Conservation (phyloP, 2,329 filamentous ascomycete genomes). For the Cladophialophora exuberans region DNA sequence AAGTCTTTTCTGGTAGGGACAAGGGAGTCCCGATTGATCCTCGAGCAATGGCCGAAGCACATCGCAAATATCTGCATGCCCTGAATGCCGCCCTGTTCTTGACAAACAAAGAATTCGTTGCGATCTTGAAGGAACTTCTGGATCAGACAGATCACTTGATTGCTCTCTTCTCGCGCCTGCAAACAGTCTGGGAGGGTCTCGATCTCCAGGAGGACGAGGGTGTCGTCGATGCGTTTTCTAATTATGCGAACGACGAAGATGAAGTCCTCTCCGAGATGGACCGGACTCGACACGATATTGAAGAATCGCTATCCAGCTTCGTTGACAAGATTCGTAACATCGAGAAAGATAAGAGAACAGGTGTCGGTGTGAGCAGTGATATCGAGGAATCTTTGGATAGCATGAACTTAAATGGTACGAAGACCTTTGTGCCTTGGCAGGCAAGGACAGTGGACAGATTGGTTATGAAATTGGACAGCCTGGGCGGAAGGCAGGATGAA, state of each 20-base stretch:
- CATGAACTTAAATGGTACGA: conserved; percentile 59
- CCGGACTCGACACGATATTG: conserved; percentile 66
- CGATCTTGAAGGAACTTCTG: conserved; percentile 43
- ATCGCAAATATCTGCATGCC: conserved; percentile 73
- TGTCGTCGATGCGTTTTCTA: conserved; percentile 73
- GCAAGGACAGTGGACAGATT: conserved; percentile 81
- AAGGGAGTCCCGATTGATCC: conserved; percentile 60
- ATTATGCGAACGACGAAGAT: conserved; percentile 72
- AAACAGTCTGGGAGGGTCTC: conserved; percentile 74
- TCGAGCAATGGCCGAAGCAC: conserved; percentile 78
- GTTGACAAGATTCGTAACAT: conserved; percentile 25
- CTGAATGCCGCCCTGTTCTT: conserved; percentile 56
- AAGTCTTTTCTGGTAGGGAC: conserved; percentile 3
- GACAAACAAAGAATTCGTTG: conserved; percentile 45
- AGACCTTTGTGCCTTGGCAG: conserved; percentile 66
- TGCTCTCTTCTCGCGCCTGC: conserved; percentile 73
- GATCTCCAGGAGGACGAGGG: conserved; percentile 83
- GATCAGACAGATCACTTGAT: conserved; percentile 76
- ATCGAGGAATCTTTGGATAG: conserved; percentile 60
- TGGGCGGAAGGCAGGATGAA: conserved; percentile 23
- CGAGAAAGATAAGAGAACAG: conserved; percentile 25
- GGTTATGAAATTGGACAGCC: conserved; percentile 84
- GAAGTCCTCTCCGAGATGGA: conserved; percentile 68
- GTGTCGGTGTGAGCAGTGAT: conserved; percentile 55
- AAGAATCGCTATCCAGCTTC: conserved; percentile 59